Evolutionary conservation across 2,329 filamentous ascomycete species (phyloP).

Genomic region (Arthrobotrys sphaeroides): DNA sequence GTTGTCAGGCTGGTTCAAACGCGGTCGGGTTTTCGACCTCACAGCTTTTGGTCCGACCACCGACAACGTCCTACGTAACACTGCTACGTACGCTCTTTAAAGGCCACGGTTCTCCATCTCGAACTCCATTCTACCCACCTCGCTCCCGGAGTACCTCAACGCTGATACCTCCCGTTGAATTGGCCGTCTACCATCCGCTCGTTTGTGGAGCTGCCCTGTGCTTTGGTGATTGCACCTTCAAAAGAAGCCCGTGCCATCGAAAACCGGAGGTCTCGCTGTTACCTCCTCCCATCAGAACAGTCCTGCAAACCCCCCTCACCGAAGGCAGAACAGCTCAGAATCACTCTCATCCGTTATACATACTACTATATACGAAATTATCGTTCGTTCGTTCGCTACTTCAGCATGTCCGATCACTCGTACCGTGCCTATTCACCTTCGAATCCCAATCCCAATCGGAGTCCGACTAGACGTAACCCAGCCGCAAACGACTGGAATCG

Average conservation of each 20-base stretch:
- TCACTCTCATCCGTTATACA: not conserved
- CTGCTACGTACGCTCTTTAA: constrained; percentile 40
- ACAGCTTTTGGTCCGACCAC: constrained; percentile 27
- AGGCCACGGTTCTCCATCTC: constrained; percentile 41
- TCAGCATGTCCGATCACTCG: constrained; percentile 37
- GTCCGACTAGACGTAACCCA: constrained; percentile 36
- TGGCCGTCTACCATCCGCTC: not conserved
- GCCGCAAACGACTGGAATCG: constrained; percentile 23
- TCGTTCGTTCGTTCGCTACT: not conserved
- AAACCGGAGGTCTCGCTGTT: not conserved
- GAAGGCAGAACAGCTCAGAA: not conserved
- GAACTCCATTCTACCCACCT: too few relatives aligned
- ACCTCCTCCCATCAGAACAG: too few relatives aligned
- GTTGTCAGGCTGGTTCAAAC: constrained; percentile 1
- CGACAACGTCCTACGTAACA: constrained; percentile 42
- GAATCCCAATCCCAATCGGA: constrained; percentile 20
- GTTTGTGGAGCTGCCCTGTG: not conserved
- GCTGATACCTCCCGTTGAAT: not conserved
- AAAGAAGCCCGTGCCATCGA: not conserved
- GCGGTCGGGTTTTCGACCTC: constrained; percentile 35
- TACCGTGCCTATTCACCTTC: constrained; percentile 44
- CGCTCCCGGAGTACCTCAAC: not conserved
- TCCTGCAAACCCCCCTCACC: not conserved
- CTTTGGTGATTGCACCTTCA: not conserved
- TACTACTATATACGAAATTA: not conserved